Percentiles rank a stretch among this genome's conserved stretches.
phyloP scores from a whole-genome alignment of 2,329 filamentous ascomycete species.

The Rosellinia necatrix region DNA sequence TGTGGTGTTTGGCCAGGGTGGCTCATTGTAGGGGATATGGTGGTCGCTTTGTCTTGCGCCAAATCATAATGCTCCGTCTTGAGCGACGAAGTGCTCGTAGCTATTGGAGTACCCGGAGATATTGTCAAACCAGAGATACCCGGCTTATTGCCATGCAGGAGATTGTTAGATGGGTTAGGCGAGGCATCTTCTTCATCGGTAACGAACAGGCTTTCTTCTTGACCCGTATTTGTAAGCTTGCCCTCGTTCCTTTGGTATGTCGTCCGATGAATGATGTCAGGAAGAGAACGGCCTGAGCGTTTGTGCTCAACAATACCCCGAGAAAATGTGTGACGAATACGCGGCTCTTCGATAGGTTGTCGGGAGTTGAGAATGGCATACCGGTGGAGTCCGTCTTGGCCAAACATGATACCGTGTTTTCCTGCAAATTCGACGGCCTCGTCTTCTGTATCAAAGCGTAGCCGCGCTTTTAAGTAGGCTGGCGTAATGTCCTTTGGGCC shows the following conservation, averaged over 20 bases:
- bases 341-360: conserved; percentile 51
- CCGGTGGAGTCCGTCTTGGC: conserved; percentile 44
- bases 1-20: conserved; percentile 1
- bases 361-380: conserved; percentile 53
- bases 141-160: conserved; percentile 19
- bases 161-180: neutral
- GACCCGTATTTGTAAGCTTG: neutral
- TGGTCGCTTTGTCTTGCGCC: neutral
- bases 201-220: conserved; percentile 39
- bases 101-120: conserved; percentile 10
- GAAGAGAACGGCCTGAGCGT: conserved; percentile 55
- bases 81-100: conserved; percentile 3
- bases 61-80: conserved; percentile 1
- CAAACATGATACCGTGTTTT: conserved; percentile 60
- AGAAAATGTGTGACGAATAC: conserved; percentile 61
- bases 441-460: conserved; percentile 69
- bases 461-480: conserved; percentile 57
- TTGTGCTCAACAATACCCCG: conserved; percentile 63
- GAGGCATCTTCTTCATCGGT: conserved; percentile 23
- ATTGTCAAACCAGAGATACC: conserved; percentile 18
- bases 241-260: conserved; percentile 45
- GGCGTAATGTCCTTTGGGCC: conserved; percentile 65
- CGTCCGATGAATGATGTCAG: conserved; percentile 61
- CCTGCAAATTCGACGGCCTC: conserved; percentile 70
- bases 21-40: conserved; percentile 8